These are phyloP conservation scores for Citrus australasica DNA, from an alignment of 345 rosid genomes.

Conservation along the genomic window DNA sequence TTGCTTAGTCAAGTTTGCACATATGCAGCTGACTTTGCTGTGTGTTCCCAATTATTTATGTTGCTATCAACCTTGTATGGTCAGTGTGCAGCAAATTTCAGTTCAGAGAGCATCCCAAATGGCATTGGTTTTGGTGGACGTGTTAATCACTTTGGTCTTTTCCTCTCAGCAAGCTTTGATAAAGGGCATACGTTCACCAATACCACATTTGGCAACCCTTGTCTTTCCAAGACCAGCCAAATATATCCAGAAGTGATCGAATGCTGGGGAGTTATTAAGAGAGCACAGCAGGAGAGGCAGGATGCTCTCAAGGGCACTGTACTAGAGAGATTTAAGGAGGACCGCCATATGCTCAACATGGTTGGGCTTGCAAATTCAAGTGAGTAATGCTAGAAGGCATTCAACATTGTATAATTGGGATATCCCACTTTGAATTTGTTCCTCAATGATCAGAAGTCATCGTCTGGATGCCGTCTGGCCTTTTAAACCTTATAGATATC, in stretches of 20 bases:
- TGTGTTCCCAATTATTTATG: background rate
- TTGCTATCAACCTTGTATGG: background rate
- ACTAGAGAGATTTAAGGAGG: slow-evolving; percentile 80
- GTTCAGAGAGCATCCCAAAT: slow-evolving; percentile 87
- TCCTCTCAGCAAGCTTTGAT: slow-evolving; percentile 75
- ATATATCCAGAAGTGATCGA: slow-evolving; percentile 74
- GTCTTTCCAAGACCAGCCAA: slow-evolving; percentile 51
- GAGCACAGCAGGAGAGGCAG: slow-evolving; percentile 34
- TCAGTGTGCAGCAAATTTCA: slow-evolving; percentile 87
- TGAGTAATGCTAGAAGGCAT: slow-evolving; percentile 22
- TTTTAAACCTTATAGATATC: background rate
- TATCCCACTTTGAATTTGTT: background rate
- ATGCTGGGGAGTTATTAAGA: slow-evolving; percentile 75
- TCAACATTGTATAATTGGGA: background rate
- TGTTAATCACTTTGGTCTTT: slow-evolving; percentile 72
- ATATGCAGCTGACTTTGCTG: background rate
- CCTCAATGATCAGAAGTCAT: background rate
- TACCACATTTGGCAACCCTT: slow-evolving; percentile 78
- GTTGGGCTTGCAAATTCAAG: slow-evolving; percentile 84
- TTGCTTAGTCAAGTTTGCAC: background rate
- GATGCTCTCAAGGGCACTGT: slow-evolving; percentile 48
- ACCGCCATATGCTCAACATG: slow-evolving; percentile 82
- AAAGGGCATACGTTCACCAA: slow-evolving; percentile 68
- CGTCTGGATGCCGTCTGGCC: background rate
- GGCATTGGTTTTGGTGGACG: slow-evolving; percentile 91